Base-by-base conservation (phyloP, 768 basidiomycete species). In the Trametopsis cervina region DNA sequence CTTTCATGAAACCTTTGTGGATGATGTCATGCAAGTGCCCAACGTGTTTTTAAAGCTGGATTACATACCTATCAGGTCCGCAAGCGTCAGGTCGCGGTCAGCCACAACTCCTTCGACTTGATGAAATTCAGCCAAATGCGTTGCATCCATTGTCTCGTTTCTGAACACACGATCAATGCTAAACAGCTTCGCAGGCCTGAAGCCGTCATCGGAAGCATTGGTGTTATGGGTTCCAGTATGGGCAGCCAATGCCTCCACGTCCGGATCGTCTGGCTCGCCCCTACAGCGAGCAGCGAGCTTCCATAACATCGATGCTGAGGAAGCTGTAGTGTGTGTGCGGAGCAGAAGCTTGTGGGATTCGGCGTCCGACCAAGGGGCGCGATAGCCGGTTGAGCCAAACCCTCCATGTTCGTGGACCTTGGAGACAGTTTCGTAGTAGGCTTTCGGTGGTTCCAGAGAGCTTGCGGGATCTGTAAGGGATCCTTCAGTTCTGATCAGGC, bases 101-200 rank as follows among this genome's bases (percentile, higher is more conserved):
- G 96, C 96, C 22, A 99, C 92, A 40, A 99, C 96, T 43, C 96
- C 96, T 66, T 99, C 96, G n/a, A 99, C 96, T 68, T 99, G 96
- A 64, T 98, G 95, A 75, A 99, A 99, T 67, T 99, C 96, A 3
- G 96, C 96, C 54, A 99, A 61, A 73, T 99, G 96, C 15, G 96
- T 99, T 39, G 93, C 93, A 66, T 99, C 96, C 77, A 90, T 89
- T 0, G 96, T 90, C 67, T 99, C 96, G 59, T 99, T 99, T 63
- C 96, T 76, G 83, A 98, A 99, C 18, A 99, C 96, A 39, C 96
- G 77, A 65, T 99, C 96, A 55, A 99, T 97, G 57, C 89, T 92
- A 78, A 97, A 99, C 54, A 96, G 63, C 60, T 97, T 96, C 29
- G 89, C 89, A 4, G 93, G 89, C 50, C 83, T 74, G 75, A 96